These are phyloP conservation scores for Buddleja alternifolia DNA, from an alignment of 257 asterid species.

Conservation along the genomic window DNA sequence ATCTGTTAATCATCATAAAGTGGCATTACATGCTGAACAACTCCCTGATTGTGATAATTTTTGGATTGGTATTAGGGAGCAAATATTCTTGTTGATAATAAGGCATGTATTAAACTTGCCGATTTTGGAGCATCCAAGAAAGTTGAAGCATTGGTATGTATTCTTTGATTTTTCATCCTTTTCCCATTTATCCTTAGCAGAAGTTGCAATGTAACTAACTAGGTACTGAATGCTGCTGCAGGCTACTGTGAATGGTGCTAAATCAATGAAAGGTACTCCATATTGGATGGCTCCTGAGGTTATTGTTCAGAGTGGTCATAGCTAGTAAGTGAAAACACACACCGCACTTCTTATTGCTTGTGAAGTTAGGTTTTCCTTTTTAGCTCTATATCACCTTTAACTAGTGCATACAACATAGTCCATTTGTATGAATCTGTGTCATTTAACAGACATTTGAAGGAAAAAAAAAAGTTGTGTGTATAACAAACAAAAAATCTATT, in stretches of 20 bases:
- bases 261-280: constrained; percentile 99
- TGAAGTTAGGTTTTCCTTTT: constrained; percentile 12
- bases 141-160: constrained; percentile 86
- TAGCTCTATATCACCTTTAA: constrained; percentile 5
- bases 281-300: constrained; percentile 99
- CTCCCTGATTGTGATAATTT: constrained; percentile 10
- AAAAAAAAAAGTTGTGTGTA: neutral
- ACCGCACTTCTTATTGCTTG: constrained; percentile 25
- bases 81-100: constrained; percentile 88
- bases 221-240: constrained; percentile 40
- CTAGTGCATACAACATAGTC: neutral
- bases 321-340: constrained; percentile 72
- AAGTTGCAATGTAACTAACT: constrained; percentile 31
- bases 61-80: constrained; percentile 67
- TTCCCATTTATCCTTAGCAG: constrained; percentile 28
- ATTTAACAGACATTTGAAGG: neutral
- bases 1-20: neutral
- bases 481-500: neutral
- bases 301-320: constrained; percentile 98
- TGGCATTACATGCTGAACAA: neutral
- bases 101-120: constrained; percentile 96
- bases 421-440: neutral
- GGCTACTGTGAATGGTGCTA: constrained; percentile 98
- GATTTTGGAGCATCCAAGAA: constrained; percentile 97
- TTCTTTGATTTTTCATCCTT: neutral